Percentiles rank a stretch among this genome's conserved stretches.
Conservation (phyloP, 208 protist species). For the Acanthamoeba royreba region DNA sequence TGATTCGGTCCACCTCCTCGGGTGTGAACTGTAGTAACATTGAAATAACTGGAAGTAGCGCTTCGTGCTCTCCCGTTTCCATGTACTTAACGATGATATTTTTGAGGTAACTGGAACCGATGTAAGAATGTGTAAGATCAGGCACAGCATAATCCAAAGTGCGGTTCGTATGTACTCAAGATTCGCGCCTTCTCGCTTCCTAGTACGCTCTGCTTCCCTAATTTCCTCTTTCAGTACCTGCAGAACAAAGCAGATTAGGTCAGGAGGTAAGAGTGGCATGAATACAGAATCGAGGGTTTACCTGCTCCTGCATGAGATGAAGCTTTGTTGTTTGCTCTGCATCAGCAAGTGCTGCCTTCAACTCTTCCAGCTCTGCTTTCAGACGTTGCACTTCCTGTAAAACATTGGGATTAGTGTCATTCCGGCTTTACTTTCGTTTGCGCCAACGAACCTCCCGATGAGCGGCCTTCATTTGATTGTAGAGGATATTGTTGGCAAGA, state of each 20-base stretch:
- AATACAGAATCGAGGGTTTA: too few relatives aligned
- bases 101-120: slow-evolving; percentile 6
- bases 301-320: slow-evolving; percentile 22
- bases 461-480: slow-evolving; percentile 22
- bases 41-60: slow-evolving; percentile 25
- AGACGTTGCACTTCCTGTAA: background rate
- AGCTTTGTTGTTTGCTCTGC: slow-evolving; percentile 13
- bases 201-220: background rate
- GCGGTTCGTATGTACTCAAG: background rate
- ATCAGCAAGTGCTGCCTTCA: background rate
- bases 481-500: background rate
- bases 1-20: slow-evolving; percentile 31
- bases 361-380: background rate
- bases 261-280: too few relatives aligned
- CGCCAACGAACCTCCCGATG: background rate
- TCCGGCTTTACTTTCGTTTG: background rate
- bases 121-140: too few relatives aligned
- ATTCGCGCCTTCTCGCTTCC: background rate
- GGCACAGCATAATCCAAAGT: background rate
- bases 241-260: too few relatives aligned
- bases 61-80: slow-evolving; percentile 35
- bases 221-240: slow-evolving; percentile 23
- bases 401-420: background rate
- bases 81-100: slow-evolving; percentile 52
- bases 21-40: slow-evolving; percentile 42